Evolutionary conservation across 2,329 filamentous ascomycete genomes (phyloP).

Genomic region (Penicillium sumatraense): DNA sequence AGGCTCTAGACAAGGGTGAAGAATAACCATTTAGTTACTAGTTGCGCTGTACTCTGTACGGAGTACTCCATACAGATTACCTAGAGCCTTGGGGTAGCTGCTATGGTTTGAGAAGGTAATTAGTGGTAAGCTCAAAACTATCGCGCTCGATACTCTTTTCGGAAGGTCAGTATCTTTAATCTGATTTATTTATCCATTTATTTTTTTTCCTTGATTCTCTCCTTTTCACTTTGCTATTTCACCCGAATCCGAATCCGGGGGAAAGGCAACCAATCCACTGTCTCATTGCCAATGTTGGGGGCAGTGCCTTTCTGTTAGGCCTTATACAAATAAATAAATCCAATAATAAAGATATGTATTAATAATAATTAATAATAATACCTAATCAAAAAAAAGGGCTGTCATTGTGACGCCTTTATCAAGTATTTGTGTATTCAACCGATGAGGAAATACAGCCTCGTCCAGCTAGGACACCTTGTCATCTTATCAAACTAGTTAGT

Average conservation of each 20-base stretch:
- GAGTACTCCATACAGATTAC: too few relatives aligned
- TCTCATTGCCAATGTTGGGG: not conserved
- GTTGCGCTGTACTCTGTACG: too few relatives aligned
- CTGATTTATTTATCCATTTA: not conserved
- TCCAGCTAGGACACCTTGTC: not conserved
- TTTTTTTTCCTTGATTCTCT: not conserved
- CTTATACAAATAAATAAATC: not conserved
- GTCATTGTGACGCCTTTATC: not conserved
- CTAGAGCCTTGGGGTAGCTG: not conserved
- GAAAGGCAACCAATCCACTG: slow-evolving; percentile 1
- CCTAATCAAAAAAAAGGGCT: too few relatives aligned
- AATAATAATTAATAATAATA: too few relatives aligned
- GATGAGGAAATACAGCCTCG: not conserved
- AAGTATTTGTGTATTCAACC: not conserved
- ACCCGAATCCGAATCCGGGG: slow-evolving; percentile 1
- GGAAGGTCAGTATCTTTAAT: not conserved
- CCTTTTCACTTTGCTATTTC: not conserved
- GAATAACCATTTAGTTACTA: too few relatives aligned
- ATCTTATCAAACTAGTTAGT: not conserved
- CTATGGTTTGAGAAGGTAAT: not conserved
- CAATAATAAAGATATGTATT: not conserved
- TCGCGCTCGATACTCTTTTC: not conserved
- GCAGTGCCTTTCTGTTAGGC: not conserved
- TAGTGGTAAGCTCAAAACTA: not conserved
- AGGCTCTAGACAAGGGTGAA: not conserved